Percentiles rank a stretch among this genome's conserved stretches.
These are phyloP conservation scores for Phytopythium ostracodes DNA, from an alignment of 352 stramenopile genomes.

Conservation along the genomic window DNA sequence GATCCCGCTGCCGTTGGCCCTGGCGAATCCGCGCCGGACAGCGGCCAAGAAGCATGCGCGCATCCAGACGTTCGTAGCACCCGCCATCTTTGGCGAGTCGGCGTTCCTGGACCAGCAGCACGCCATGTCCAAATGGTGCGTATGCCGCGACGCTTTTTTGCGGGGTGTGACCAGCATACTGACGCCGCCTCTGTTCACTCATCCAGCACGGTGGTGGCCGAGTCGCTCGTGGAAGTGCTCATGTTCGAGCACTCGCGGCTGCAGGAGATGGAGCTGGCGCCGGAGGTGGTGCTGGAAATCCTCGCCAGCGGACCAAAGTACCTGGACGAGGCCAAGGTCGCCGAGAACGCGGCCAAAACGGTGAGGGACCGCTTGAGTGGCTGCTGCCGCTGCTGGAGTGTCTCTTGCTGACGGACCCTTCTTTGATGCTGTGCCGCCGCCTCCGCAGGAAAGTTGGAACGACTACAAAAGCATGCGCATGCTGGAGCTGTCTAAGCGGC, in stretches of 20 bases:
- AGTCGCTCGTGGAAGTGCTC: constrained; percentile 69
- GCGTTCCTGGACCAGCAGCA: constrained; percentile 47
- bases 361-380: constrained; percentile 5
- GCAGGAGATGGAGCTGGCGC: constrained; percentile 68
- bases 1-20: neutral
- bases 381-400: neutral
- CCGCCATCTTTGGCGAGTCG: constrained; percentile 65
- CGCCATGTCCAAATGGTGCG: constrained; percentile 48
- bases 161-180: neutral
- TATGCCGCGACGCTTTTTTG: too few species aligned
- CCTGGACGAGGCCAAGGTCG: constrained; percentile 47
- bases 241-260: constrained; percentile 66
- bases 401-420: neutral
- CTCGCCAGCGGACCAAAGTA: constrained; percentile 50
- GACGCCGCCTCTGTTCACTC: neutral
- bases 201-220: constrained; percentile 41
- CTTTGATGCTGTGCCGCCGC: too few species aligned
- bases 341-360: constrained; percentile 37
- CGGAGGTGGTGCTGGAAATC: constrained; percentile 56
- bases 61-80: constrained; percentile 39
- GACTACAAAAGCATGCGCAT: constrained; percentile 63
- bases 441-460: constrained; percentile 49
- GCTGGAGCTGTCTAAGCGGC: constrained; percentile 63
- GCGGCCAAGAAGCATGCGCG: constrained; percentile 29
- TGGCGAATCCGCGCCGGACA: neutral